These are phyloP conservation scores for Sporisorium reilianum DNA, from an alignment of 1,284 basidiomycete genomes.

Conservation along the genomic window DNA sequence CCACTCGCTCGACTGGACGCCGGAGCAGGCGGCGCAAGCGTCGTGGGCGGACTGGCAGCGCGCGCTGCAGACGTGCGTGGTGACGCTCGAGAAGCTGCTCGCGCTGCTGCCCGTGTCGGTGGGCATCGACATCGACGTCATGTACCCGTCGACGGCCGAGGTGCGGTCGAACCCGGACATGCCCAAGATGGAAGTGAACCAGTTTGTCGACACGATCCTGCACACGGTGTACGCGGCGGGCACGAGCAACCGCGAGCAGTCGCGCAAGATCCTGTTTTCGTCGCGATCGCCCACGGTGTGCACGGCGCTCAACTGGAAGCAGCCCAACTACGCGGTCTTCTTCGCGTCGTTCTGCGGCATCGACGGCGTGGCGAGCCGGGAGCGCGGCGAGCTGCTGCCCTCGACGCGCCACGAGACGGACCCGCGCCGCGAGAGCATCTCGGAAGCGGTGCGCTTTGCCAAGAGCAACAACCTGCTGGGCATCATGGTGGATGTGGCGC, in stretches of 20 bases:
- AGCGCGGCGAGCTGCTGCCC: conserved; percentile 57
- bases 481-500: conserved; percentile 87
- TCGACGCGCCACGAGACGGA: conserved; percentile 72
- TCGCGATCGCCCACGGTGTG: conserved; percentile 65
- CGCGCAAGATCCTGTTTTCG: conserved; percentile 65
- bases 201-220: conserved; percentile 66
- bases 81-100: conserved; percentile 60
- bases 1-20: conserved; percentile 33
- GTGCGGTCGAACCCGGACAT: conserved; percentile 56
- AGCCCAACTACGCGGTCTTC: conserved; percentile 98
- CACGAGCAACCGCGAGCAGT: conserved; percentile 52
- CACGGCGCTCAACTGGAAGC: conserved; percentile 95
- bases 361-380: conserved; percentile 64
- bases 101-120: conserved; percentile 57
- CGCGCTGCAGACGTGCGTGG: conserved; percentile 44
- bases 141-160: conserved; percentile 61
- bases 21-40: conserved; percentile 29
- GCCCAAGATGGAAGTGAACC: conserved; percentile 64
- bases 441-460: conserved; percentile 93
- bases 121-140: conserved; percentile 65
- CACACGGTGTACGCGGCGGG: conserved; percentile 67
- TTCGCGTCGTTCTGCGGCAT: conserved; percentile 89
- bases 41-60: conserved; percentile 56
- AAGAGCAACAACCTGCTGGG: conserved; percentile 93
- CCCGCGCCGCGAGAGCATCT: conserved; percentile 78